Percentiles rank a stretch among this genome's conserved stretches.
These are phyloP conservation scores for Sphagnum magellanicum DNA, from an alignment of 228 moss, liverwort and hornwort species.

Conservation along the genomic window DNA sequence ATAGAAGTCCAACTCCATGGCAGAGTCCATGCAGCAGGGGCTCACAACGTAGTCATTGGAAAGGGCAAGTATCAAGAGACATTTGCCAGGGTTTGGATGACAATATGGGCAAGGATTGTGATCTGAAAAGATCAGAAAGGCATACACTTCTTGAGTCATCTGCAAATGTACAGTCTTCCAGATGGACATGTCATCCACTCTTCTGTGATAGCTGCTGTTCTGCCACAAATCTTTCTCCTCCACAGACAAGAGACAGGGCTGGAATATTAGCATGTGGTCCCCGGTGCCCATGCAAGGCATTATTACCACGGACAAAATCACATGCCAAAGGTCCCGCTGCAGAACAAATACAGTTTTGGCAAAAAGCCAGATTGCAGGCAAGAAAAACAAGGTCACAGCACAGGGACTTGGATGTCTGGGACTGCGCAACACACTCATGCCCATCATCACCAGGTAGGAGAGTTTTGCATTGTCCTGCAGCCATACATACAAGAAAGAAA, in stretches of 20 bases:
- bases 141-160: too few species aligned
- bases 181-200: too few species aligned
- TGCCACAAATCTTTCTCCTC: too few species aligned
- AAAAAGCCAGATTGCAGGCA: constrained; percentile 8
- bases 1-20: too few species aligned
- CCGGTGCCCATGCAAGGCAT: constrained; percentile 7
- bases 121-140: too few species aligned
- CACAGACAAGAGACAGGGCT: neutral
- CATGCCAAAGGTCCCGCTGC: neutral
- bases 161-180: too few species aligned
- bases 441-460: neutral
- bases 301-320: neutral
- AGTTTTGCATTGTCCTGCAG: neutral
- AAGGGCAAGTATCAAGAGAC: too few species aligned
- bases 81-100: too few species aligned
- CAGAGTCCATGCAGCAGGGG: too few species aligned
- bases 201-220: too few species aligned
- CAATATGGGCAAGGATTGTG: too few species aligned
- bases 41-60: too few species aligned
- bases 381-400: neutral
- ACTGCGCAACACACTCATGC: neutral
- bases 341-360: constrained; percentile 9
- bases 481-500: constrained; percentile 5
- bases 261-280: neutral
- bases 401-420: constrained; percentile 5